Base-by-base conservation (phyloP, 495 filamentous ascomycete species). In the Talaromyces borbonicus region DNA sequence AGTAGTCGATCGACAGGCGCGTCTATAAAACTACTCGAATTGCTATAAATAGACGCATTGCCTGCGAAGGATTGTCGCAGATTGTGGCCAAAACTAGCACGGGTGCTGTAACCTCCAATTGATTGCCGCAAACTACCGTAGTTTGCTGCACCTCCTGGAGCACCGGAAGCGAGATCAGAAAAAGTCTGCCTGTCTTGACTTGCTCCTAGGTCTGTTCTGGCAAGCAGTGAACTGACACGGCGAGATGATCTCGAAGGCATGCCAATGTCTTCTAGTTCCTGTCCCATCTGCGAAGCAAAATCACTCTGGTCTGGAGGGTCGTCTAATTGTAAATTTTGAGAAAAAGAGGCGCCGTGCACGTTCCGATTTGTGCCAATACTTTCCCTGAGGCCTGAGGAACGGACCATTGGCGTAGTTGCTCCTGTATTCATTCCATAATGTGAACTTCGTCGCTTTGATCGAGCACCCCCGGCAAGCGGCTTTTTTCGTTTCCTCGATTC, bases 211-310 rank as follows among this genome's bases (percentile, higher is more conserved):
- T 97, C 90, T 16, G 89, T 83, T 52, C 90, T 74, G n/a, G 92
- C 85, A 43, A 97, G 75, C 49, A 97, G 69, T 27, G 92, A 96
- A 61, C 92, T 97, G 16, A 97, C 87, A 23, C 92, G 75, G 24
- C 92, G 75, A 9, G 87, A 92, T 32, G 87, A 80, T 59, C 85
- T 80, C 16, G 78, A 69, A 3, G 81, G 79, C 14, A 78, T 77
- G 30, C 80, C 74, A 23, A 78, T 74, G 36, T 73, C 70, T 18
- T 81, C 84, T 48, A 79, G 85, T 42, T 92, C 87, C 19, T 87
- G 80, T 43, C 89, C 86, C 15, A 98, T 63, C 4, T 85, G 78
- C 8, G 83, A 79, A 2, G 76, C 80, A 44, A 90, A 73, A 38
- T 83, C 78, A 31, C 77, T 70, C 49, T 79, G 71, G 0, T 63